These are phyloP conservation scores for Backusella liffmaniae DNA, from an alignment of 192 early-diverging fungal genomes.

Conservation along the genomic window DNA sequence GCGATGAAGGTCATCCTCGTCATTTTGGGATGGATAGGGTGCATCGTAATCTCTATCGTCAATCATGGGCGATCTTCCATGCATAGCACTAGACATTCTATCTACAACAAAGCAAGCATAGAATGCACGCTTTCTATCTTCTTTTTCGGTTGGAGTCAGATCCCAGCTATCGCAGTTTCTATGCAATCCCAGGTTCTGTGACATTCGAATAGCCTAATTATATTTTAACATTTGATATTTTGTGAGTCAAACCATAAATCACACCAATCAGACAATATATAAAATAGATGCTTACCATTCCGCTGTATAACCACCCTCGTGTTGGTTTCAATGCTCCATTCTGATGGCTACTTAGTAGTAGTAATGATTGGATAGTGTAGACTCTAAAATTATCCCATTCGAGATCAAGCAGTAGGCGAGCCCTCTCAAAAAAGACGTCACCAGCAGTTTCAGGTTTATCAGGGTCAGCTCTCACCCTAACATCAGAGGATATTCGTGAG, in stretches of 20 bases:
- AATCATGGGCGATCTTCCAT: conserved; percentile 58
- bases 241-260: not conserved
- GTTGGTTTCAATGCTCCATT: conserved; percentile 29
- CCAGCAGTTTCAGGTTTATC: conserved; percentile 49
- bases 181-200: conserved; percentile 77
- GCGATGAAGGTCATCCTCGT: not conserved
- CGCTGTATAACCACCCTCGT: conserved; percentile 37
- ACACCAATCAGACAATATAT: not conserved
- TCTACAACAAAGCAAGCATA: conserved; percentile 75
- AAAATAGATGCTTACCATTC: conserved; percentile 27
- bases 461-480: conserved; percentile 41
- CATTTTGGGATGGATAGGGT: conserved; percentile 25
- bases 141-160: conserved; percentile 51
- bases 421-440: conserved; percentile 52
- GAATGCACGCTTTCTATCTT: conserved; percentile 68
- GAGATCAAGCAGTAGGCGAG: conserved; percentile 34
- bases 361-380: conserved; percentile 30
- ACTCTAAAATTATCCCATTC: conserved; percentile 36
- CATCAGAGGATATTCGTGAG: conserved; percentile 45
- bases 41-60: conserved; percentile 47
- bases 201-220: conserved; percentile 64
- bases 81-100: conserved; percentile 60
- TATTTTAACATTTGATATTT: not conserved
- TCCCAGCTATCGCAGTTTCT: conserved; percentile 61
- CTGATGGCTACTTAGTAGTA: conserved; percentile 34